Percentiles rank a stretch among this genome's conserved stretches.
Evolutionary conservation across 108 stramenopile species (phyloP).

Genomic region (Skeletonema marinoi): DNA sequence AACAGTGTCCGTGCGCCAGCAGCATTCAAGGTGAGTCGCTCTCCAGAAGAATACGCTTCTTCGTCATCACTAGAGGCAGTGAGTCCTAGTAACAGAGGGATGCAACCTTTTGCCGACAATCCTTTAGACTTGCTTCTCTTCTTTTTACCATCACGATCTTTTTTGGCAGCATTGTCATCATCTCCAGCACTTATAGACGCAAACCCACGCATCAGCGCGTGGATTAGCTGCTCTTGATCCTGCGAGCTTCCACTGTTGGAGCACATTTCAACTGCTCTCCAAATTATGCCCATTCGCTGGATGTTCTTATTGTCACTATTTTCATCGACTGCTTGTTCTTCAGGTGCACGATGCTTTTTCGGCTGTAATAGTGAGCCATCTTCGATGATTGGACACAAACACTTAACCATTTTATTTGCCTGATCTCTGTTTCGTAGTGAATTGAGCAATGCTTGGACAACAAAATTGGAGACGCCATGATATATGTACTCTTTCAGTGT

Average conservation of each 20-base stretch:
- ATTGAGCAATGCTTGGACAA: conserved; percentile 68
- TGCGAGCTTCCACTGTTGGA: conserved; percentile 58
- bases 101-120: conserved; percentile 63
- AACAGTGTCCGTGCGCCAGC: conserved; percentile 69
- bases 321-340: conserved; percentile 20
- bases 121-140: conserved; percentile 65
- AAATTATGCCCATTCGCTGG: conserved; percentile 66
- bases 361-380: conserved; percentile 63
- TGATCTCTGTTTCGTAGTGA: conserved; percentile 66
- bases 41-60: conserved; percentile 15
- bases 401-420: conserved; percentile 61
- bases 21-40: conserved; percentile 58
- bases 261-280: conserved; percentile 80
- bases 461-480: conserved; percentile 85
- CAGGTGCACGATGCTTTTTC: conserved; percentile 7
- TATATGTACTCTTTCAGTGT: conserved; percentile 74
- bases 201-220: conserved; percentile 70
- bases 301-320: neutral
- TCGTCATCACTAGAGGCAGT: conserved; percentile 29
- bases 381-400: conserved; percentile 55
- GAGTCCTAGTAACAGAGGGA: conserved; percentile 59
- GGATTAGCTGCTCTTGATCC: conserved; percentile 67
- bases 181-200: conserved; percentile 17
- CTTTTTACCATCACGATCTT: conserved; percentile 39
- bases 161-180: neutral